Evolutionary conservation across 257 asterid genomes (phyloP).

Genomic region (Asclepias syriaca): DNA sequence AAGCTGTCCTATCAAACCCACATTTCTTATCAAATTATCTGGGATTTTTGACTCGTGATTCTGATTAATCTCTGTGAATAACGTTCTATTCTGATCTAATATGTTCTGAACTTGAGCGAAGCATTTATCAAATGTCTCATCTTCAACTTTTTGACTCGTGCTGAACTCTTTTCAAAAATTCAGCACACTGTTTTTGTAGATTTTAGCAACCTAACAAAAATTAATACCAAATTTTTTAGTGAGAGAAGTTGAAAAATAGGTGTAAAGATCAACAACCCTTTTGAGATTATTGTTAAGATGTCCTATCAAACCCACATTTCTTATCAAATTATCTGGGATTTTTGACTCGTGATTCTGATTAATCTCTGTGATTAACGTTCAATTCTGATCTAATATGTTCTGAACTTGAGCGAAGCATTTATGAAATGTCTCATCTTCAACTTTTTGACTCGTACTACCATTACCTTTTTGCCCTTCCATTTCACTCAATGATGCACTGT

Average conservation of each 20-base stretch:
- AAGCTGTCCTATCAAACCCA: no score
- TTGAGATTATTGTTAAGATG: conserved; percentile 81
- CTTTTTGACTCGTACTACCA: conserved; percentile 43
- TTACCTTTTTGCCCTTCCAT: conserved; percentile 81
- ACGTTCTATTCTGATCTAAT: no score
- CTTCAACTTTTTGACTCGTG: no score
- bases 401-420: conserved; percentile 84
- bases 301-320: conserved; percentile 73
- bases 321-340: conserved; percentile 66
- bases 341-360: conserved; percentile 89
- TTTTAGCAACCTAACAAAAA: no score
- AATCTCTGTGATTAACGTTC: conserved; percentile 70
- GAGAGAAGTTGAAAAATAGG: conserved; percentile 66
- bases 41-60: no score
- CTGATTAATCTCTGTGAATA: no score
- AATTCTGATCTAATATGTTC: conserved; percentile 67
- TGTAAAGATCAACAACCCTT: conserved; percentile 75
- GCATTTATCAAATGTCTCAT: no score
- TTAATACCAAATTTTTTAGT: no score
- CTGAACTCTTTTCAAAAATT: no score
- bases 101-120: no score
- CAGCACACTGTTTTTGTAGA: no score
- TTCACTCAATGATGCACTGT: conserved; percentile 21
- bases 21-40: no score
- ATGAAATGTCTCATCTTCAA: conserved; percentile 45